phyloP scores from a whole-genome alignment of 2,329 filamentous ascomycete species.

The Calonectria multiphialidica region DNA sequence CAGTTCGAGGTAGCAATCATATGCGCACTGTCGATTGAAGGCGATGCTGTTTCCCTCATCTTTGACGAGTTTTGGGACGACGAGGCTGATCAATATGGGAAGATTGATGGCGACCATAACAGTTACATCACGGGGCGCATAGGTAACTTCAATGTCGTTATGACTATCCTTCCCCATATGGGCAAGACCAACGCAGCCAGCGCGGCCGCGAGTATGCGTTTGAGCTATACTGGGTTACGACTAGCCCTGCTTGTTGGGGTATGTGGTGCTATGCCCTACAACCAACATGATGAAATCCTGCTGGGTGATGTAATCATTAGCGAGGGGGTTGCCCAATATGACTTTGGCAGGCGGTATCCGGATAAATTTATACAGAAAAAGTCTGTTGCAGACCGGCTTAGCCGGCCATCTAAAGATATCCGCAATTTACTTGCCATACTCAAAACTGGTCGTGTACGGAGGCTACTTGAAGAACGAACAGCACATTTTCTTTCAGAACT shows the following conservation, averaged over 20 bases:
- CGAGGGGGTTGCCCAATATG: constrained; percentile 44
- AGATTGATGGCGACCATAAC: constrained; percentile 25
- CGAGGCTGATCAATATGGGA: neutral
- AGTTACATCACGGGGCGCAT: constrained; percentile 41
- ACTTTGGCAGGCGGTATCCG: constrained; percentile 42
- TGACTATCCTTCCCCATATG: constrained; percentile 40
- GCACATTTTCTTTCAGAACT: neutral
- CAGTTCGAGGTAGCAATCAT: constrained; percentile 24
- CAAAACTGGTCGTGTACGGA: constrained; percentile 23
- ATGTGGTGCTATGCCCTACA: constrained; percentile 51
- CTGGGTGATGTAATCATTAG: constrained; percentile 50
- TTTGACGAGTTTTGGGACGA: neutral
- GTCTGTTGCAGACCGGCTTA: constrained; percentile 39
- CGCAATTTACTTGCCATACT: constrained; percentile 41
- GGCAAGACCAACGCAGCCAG: constrained; percentile 45
- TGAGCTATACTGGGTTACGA: constrained; percentile 48
- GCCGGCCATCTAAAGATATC: constrained; percentile 38
- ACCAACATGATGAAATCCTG: constrained; percentile 31
- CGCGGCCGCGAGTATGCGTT: constrained; percentile 41
- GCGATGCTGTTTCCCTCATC: neutral
- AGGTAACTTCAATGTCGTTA: constrained; percentile 42
- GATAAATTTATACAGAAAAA: constrained; percentile 42
- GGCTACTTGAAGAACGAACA: neutral
- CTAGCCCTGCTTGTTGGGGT: constrained; percentile 53
- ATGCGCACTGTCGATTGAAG: constrained; percentile 14